Evolutionary conservation across 192 early-diverging fungal genomes (phyloP), one percentile per base, ranked within the genome.

Genomic region (Piromyces sp.): DNA sequence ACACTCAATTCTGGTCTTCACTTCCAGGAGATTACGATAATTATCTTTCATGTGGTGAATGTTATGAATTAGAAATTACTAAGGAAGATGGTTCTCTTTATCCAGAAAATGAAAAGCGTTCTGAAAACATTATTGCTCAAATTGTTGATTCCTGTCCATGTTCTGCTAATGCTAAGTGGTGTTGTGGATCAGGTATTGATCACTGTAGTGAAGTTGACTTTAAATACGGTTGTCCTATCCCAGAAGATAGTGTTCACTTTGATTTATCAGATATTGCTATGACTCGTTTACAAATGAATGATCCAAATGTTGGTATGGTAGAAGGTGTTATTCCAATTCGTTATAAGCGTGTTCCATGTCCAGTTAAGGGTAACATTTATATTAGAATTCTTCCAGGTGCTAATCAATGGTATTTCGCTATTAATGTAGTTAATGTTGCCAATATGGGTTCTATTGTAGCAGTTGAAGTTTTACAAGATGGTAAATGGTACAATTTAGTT

Each of bases 1-100:
- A 81, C 81, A 38, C 42, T 33, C 81, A 81, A 80, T 80, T 81
- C 81, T 81, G 81, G 81, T 80, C 81, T 79, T 81, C 81, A 26
- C 81, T 81, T 38, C 81, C 81, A 38, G 81, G 81, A 80, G 81
- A 81, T 80, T 31, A 80, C 11, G 81, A 81, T 81, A 81, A 81
- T n/a, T 81, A 81, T 12, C 81, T 79, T 31, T 79, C 51, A 3
- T 81, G 81, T 80, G 81, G 81, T 38, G 81, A 81, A 78, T 81
- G 81, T 80, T 81, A 38, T 80, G 81, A 81, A 78, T 19, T 81
- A 80, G 80, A 79, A 79, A 38, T 80, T 26, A 81, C 81, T 79
- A 3, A 22, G 28, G 22, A 19, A 81, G 81, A 81, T 81, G 81
- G 81, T 31, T 79, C 81, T 9, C n/a, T 26, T 12, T 81, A 81